Conservation (phyloP, 176 grass and related monocot genomes). For the Triticum turgidum region DNA sequence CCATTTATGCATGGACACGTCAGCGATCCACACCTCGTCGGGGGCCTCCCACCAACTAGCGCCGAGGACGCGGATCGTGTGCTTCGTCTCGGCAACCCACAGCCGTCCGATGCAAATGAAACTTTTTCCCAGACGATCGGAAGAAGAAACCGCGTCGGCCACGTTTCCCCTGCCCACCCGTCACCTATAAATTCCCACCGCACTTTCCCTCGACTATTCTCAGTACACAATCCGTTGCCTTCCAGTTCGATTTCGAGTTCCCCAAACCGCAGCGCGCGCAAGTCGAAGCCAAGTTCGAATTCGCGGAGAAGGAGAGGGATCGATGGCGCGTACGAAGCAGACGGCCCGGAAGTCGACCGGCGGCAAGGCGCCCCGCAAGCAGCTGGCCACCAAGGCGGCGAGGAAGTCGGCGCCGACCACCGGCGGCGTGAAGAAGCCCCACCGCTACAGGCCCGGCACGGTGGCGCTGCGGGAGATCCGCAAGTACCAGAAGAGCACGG, state of each 20-base stretch:
- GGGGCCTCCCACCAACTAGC: background rate
- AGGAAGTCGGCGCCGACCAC: background rate
- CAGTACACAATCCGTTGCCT: background rate
- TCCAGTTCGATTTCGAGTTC: background rate
- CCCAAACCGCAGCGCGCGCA: background rate
- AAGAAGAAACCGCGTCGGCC: background rate
- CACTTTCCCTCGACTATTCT: background rate
- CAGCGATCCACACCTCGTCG: background rate
- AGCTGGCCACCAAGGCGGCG: background rate
- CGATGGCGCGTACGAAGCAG: too few relatives aligned
- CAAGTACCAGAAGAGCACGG: constrained; percentile 94
- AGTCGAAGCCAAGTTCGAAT: background rate
- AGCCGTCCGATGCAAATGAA: background rate
- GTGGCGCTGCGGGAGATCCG: constrained; percentile 82
- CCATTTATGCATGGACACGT: background rate
- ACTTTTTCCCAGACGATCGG: background rate
- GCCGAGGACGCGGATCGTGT: background rate
- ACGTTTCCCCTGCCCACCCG: background rate
- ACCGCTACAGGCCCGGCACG: constrained; percentile 67
- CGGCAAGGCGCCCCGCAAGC: background rate
- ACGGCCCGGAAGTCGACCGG: background rate
- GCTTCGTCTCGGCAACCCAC: background rate
- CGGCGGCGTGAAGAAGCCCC: constrained; percentile 58
- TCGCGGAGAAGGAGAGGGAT: background rate
- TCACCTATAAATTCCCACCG: background rate